phyloP scores from a whole-genome alignment of 2,329 filamentous ascomycete genomes.

The Epichloe bromicola region DNA sequence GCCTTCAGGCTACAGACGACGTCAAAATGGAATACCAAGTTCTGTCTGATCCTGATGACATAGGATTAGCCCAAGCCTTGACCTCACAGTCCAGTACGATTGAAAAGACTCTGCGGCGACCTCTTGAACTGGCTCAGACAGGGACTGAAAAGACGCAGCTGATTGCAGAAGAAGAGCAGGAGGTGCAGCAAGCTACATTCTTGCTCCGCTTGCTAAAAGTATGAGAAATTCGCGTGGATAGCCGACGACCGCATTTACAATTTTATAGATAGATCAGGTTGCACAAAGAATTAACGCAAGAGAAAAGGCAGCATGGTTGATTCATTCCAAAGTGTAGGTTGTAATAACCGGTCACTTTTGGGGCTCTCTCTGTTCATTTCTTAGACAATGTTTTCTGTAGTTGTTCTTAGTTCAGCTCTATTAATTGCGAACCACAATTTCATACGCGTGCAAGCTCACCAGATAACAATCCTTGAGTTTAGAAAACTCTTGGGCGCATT shows the following conservation, averaged over 20 bases:
- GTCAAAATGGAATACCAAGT: slow-evolving; percentile 89
- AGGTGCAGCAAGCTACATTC: slow-evolving; percentile 73
- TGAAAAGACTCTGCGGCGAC: slow-evolving; percentile 64
- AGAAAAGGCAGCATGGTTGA: neutral
- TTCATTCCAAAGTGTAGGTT: neutral
- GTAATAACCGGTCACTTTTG: too few relatives aligned
- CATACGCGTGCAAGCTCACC: slow-evolving; percentile 36
- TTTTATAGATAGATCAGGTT: neutral
- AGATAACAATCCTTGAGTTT: slow-evolving; percentile 77
- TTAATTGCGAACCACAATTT: neutral
- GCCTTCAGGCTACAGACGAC: slow-evolving; percentile 81
- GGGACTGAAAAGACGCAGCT: slow-evolving; percentile 23
- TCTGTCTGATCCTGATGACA: slow-evolving; percentile 61
- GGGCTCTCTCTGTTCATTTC: slow-evolving; percentile 4
- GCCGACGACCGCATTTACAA: neutral
- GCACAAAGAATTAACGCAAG: too few relatives aligned
- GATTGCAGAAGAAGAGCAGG: slow-evolving; percentile 73
- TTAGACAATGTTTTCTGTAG: slow-evolving; percentile 15
- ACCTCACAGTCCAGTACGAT: slow-evolving; percentile 53
- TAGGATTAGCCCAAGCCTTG: slow-evolving; percentile 61
- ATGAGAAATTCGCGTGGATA: slow-evolving; percentile 26
- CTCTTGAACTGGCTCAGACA: slow-evolving; percentile 42
- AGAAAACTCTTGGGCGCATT: slow-evolving; percentile 77
- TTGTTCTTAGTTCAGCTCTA: neutral
- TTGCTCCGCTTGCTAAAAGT: slow-evolving; percentile 63